phyloP scores from a whole-genome alignment of 805 yeast genomes.

The Candida schatavii region DNA sequence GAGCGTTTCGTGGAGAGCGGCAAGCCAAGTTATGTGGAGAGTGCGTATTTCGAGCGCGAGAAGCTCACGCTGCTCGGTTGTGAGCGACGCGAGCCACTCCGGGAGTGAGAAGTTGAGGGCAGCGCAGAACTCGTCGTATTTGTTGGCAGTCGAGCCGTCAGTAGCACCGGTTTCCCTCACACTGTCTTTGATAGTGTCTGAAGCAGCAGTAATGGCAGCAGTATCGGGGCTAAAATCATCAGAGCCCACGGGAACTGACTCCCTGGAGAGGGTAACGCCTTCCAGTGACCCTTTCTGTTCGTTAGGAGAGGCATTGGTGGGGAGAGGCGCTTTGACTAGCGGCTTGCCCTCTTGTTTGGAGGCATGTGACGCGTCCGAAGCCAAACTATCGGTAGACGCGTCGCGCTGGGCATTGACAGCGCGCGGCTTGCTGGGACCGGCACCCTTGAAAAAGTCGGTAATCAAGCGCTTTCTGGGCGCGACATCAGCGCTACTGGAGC shows the following conservation, averaged over 20 bases:
- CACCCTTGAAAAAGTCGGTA: slow-evolving; percentile 22
- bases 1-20: slow-evolving; percentile 62
- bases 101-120: slow-evolving; percentile 43
- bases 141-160: no score
- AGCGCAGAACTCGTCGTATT: slow-evolving; percentile 12
- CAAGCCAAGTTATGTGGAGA: slow-evolving; percentile 78
- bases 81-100: slow-evolving; percentile 48
- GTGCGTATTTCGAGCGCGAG: slow-evolving; percentile 66
- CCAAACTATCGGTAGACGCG: no score
- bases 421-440: no score
- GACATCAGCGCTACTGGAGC: background rate
- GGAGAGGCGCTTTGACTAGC: background rate
- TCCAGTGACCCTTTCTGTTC: no score
- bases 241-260: no score
- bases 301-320: background rate
- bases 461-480: slow-evolving; percentile 11
- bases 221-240: no score
- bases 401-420: no score
- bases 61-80: slow-evolving; percentile 47
- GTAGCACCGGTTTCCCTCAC: no score
- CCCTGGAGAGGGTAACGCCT: no score
- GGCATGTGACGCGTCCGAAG: no score
- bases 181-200: no score
- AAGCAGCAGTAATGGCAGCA: no score
- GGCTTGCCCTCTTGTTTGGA: background rate